phyloP scores from a whole-genome alignment of 176 grass and related monocot species.

The Lolium rigidum region DNA sequence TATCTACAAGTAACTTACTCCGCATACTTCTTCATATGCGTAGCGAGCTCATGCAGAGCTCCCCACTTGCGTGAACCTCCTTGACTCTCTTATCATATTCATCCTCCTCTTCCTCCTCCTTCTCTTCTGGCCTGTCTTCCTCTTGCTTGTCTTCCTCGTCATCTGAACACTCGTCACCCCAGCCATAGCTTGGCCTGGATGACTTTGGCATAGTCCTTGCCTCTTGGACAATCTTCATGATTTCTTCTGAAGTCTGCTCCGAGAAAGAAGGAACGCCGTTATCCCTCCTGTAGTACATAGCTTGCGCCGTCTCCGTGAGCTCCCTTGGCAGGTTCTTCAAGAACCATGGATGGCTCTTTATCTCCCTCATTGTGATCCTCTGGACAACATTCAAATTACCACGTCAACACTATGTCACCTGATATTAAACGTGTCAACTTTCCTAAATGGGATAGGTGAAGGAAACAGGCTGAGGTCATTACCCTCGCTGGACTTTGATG shows the following conservation, averaged over 20 bases:
- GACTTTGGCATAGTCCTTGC: slow-evolving; percentile 71
- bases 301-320: slow-evolving; percentile 74
- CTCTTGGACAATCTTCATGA: slow-evolving; percentile 85
- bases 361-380: slow-evolving; percentile 97
- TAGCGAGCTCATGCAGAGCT: slow-evolving; percentile 63
- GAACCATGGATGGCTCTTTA: slow-evolving; percentile 97
- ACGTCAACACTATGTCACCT: slow-evolving; percentile 17
- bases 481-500: slow-evolving; percentile 72
- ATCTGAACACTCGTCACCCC: slow-evolving; percentile 61
- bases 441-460: background rate
- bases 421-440: background rate
- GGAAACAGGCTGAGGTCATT: slow-evolving; percentile 25
- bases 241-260: slow-evolving; percentile 75
- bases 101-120: slow-evolving; percentile 61
- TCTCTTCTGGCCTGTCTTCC: slow-evolving; percentile 45
- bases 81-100: slow-evolving; percentile 85
- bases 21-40: slow-evolving; percentile 55
- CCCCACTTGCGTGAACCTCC: slow-evolving; percentile 76
- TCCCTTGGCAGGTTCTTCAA: slow-evolving; percentile 95
- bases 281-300: slow-evolving; percentile 81
- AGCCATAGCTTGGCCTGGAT: slow-evolving; percentile 58
- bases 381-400: slow-evolving; percentile 43
- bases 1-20: slow-evolving; percentile 45
- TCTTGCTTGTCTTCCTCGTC: slow-evolving; percentile 66
- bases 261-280: slow-evolving; percentile 76